Evolutionary conservation across 139 green algal species (phyloP), one percentile per base, ranked within the genome.

Genomic region (Coelastrella sp.): DNA sequence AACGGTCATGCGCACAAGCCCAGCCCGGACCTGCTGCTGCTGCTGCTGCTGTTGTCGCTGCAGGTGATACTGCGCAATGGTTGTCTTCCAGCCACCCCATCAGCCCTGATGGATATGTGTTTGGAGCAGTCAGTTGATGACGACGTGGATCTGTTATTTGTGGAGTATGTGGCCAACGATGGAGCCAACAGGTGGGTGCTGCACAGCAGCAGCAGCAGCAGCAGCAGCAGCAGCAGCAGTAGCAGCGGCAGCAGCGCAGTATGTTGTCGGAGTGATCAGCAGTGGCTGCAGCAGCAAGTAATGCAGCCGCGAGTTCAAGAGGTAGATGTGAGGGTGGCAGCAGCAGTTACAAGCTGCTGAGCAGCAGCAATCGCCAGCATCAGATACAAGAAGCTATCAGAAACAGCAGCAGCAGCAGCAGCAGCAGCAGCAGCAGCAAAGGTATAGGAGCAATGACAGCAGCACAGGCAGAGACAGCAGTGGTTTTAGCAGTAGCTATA

Each of bases 91-190:
- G 91, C 79, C 78, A 94, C 91, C 2, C 87, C 80, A 5, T 91
- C 84, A 16, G 73, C 75, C 56, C 83, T 94, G 75, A 89, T 91
- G 56, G 91, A 94, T 75, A 92, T 94, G 88, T 94, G 91, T 64
- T 64, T 89, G 57, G 85, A 85, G 20, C 83, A 91, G 54, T 90
- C 87, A 71, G 60, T 93, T 19, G 89, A 93, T 54, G n/a, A 61
- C 7, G 88, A 93, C n/a, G 87, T 92, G 20, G 88, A 92, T 64
- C 83, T 93, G 47, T 14, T 93, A 19, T 88, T 92, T 32, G 84
- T 92, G 5, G 91, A 93, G 73, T 93, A 91, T 59, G 77, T 89
- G 5, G 90, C 91, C 5, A 93, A 93, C 54, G 91, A 93, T 68
- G 90, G 90, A 23, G 77, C 86, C 0, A 73, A 75, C 10, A 73